Evolutionary conservation across 129 eudicot species (phyloP), one percentile per base, ranked within the genome.

Genomic region (Pseudognaphalium luteoalbum): DNA sequence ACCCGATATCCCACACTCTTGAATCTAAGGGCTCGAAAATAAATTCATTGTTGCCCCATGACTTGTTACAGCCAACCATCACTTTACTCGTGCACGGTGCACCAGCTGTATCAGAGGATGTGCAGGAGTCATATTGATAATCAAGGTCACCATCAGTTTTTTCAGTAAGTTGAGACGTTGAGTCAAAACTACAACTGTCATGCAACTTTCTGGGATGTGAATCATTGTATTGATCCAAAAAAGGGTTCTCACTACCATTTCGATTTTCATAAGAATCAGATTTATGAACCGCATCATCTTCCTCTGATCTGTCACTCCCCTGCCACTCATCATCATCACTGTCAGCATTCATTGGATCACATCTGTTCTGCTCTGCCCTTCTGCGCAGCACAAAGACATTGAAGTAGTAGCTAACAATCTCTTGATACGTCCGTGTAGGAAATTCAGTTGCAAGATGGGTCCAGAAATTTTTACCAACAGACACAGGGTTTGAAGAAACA

Each of bases 361-460:
- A 73, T 80, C 93, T 82, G 74, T 90, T 90, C 85, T 87, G 96
- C 60, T 81, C 83, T 19, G 87, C 86, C 54, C 96, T 84, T 75
- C 60, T 88, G 17, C 85, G 82, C 67, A 86, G 83, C 87, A 90
- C 83, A 78, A 87, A 90, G 34, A 88, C 88, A 70, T 90, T 90
- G 39, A 81, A 90, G 73, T 87, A 87, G 77, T 90, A 90, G 70
- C 90, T 87, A 32, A 85, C 90, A 51, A 87, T 85, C 76, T 88
- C 91, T 66, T 57, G 61, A 81, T 60, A 77, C 5, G 79, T 73
- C 22, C 85, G 76, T 9, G 87, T 81, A 21, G 93, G 89, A 71
- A 90, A 86, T 34, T 60, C 83, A 35, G 64, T 73, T 4, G 86
- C 75, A 50, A 90, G 89, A 80, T 71, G 75, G 50, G 82, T 50